Evolutionary conservation across 2,329 filamentous ascomycete genomes (phyloP), one percentile per base, ranked within the genome.

Genomic region (Penicillium expansum): DNA sequence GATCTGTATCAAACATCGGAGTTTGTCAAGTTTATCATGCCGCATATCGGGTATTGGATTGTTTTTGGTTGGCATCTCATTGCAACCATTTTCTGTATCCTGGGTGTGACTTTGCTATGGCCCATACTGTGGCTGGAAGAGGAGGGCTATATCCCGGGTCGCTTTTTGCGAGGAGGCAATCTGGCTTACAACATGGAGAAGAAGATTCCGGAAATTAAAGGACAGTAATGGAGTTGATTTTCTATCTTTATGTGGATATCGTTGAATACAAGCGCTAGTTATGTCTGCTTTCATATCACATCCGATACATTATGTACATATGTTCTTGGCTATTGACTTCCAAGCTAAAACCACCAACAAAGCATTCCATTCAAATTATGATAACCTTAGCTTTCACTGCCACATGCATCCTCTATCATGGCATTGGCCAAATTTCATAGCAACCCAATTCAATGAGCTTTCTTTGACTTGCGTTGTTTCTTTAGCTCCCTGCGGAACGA

Each of bases 1-100:
- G 91, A 96, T 69, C 76, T 92, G 8, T 96, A 96, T 68, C 90
- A 93, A 67, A 80, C 85, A 0, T 87, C 86, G 48, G 88, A 96
- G 63, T 87, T 87, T 60, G 77, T 93, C 59, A 87, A 87, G 65
- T 94, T 95, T 68, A 65, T 92, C 18, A 67, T 83, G 16, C 85
- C 88, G 10, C 83, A 79, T 11, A 81, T 87, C 0, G 85, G 84
- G 0, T 74, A 78, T 8, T 67, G 83, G 24, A 32, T 87, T 1
- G 72, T 91, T 1, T 79, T 83, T 73, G 61, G 80, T 3, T 88
- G 83, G 81, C 88, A 92, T 69, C 75, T 87, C 20, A 79, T 85
- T 52, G 85, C 85, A 4, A 88, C 89, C 0, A 59, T 83, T 4
- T 69, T 89, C 4, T 93, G 89, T 62, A 75, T 89, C 1, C 1